Base-by-base conservation (phyloP, 176 grass and related monocot species). In the Aechmea fasciata region DNA sequence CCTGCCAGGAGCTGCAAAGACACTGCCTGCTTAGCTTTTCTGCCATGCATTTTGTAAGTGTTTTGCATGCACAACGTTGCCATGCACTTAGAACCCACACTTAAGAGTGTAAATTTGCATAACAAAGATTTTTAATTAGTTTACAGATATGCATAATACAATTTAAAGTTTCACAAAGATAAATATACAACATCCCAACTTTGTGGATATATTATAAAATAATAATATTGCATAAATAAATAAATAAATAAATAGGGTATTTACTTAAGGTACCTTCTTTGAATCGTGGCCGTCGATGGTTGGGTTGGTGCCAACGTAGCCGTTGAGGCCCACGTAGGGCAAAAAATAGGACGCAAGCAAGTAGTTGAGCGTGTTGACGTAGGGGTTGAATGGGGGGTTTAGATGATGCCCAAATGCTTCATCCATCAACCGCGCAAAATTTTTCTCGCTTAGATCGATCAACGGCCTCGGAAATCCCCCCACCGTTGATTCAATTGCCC, bases 321-420 rank as follows among this genome's bases (percentile, higher is more conserved):
- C 87, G 20, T 83, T 87, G 69, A 96, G 67, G 57, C 91, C 91
- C 5, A 96, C 13, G 78, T 91, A 91, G 26, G 87, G 91, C 51
- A 96, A 69, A 3, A 91, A 1, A 75, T 91, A 96, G 14, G 24
- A 78, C 66, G 74, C 91, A 0, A 96, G 6, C 14, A 96, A 47
- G 72, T 85, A 96, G 82, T 76, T 87, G 64, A 81, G 48, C 73
- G 82, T 90, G 80, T 69, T 50, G 19, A 13, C 2, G 63, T 90
- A 90, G 11, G 91, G 91, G 48, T 96, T 62, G 64, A 96, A 96
- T 23, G 91, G 87, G 24, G 91, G 91, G 68, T 96, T 19, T 13
- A 96, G 13, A 2, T 48, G 65, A 51, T 76, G 73, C 13, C 82
- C 91, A 19, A 90, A 79, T 12, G 91, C 91, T 33, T 75, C 17